These are phyloP conservation scores for Mycena vitilis DNA, from an alignment of 768 basidiomycete genomes.

Conservation along the genomic window DNA sequence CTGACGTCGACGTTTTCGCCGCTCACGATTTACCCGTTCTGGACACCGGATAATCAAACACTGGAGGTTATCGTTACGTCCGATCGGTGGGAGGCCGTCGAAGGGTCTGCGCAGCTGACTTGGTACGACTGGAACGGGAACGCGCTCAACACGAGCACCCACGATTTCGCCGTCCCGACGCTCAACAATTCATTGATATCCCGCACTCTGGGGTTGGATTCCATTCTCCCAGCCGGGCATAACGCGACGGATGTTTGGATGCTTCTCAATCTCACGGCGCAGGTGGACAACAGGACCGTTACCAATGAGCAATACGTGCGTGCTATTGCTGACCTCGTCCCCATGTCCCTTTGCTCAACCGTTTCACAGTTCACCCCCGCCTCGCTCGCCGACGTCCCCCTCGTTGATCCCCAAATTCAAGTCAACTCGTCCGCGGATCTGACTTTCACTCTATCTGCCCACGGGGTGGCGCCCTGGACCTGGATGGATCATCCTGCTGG, in stretches of 20 bases:
- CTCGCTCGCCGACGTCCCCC: constrained; percentile 57
- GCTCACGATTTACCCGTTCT: constrained; percentile 66
- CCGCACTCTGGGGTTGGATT: constrained; percentile 52
- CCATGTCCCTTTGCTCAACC: neutral
- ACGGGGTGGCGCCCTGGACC: constrained; percentile 66
- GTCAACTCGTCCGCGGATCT: constrained; percentile 47
- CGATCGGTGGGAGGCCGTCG: constrained; percentile 60
- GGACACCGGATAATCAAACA: constrained; percentile 60
- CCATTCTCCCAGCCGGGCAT: constrained; percentile 57
- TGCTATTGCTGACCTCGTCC: neutral
- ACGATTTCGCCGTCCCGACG: constrained; percentile 56
- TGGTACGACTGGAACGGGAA: constrained; percentile 70
- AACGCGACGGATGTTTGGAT: constrained; percentile 61
- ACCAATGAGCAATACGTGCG: constrained; percentile 66
- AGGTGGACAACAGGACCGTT: constrained; percentile 52
- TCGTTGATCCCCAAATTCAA: constrained; percentile 62
- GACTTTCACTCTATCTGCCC: constrained; percentile 64
- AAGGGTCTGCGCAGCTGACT: constrained; percentile 60
- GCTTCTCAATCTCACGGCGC: constrained; percentile 60
- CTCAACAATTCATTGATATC: constrained; percentile 63
- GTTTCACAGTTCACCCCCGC: constrained; percentile 62
- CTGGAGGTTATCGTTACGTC: constrained; percentile 63
- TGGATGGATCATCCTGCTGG: constrained; percentile 71
- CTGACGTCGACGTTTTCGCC: constrained; percentile 58
- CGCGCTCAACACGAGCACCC: constrained; percentile 49